These are phyloP conservation scores for Phytophthora tubulina DNA, from an alignment of 352 stramenopile species.

Conservation along the genomic window DNA sequence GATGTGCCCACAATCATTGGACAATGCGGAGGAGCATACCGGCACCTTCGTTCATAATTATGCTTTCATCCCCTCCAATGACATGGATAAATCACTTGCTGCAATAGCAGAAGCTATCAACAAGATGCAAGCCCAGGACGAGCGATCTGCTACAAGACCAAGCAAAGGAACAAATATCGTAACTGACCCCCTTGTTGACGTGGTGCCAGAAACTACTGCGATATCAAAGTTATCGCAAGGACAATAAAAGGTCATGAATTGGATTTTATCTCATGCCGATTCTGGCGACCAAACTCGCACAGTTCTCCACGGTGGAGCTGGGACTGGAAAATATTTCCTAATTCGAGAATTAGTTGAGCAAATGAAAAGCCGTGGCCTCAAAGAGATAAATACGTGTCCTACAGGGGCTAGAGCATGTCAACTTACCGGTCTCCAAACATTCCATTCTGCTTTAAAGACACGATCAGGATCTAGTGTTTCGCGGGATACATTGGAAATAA, in stretches of 20 bases:
- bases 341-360: background rate
- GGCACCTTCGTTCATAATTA: background rate
- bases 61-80: too few relatives aligned
- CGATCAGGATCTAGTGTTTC: background rate
- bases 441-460: constrained; percentile 20
- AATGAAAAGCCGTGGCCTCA: background rate
- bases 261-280: background rate
- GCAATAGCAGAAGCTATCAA: too few relatives aligned
- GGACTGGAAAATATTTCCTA: background rate
- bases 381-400: background rate
- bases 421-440: constrained; percentile 6
- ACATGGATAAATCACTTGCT: too few relatives aligned
- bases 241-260: background rate
- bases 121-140: too few relatives aligned
- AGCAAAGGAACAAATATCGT: too few relatives aligned
- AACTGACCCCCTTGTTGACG: too few relatives aligned
- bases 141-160: too few relatives aligned
- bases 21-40: background rate
- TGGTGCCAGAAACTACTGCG: too few relatives aligned
- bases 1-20: background rate
- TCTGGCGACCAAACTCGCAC: background rate
- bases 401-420: constrained; percentile 17
- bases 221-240: background rate
- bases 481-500: background rate
- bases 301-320: background rate